Evolutionary conservation across 2,329 filamentous ascomycete genomes (phyloP), one percentile per base, ranked within the genome.

Genomic region (Fusarium hostae): DNA sequence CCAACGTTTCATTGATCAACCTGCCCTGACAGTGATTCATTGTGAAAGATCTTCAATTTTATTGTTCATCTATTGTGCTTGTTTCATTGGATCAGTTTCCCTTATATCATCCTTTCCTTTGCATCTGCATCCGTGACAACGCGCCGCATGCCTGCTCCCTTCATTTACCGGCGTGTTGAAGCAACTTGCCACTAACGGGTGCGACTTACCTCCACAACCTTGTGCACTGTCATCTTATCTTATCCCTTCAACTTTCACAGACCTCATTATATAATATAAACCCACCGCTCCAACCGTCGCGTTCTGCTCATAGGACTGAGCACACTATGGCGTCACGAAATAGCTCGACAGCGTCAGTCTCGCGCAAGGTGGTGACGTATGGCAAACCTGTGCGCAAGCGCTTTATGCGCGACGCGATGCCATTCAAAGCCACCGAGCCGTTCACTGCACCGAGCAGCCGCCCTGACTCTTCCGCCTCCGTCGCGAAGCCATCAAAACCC

Each of bases 341-440:
- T 22, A 69, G 71, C 37, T 48, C 77, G 40, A 50, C 75, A n/a
- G 65, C 75, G 40, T 68, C 75, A 28, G 44, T 66, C 44, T 66
- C 67, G 58, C 76, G 68, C 61, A 76, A 74, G 63, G 47, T 77
- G 24, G 59, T 75, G 61, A 78, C 77, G 9, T 78, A 78, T 57
- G 76, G 76, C 47, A 78, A 77, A 51, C 37, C 74, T 57, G 69
- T 75, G 63, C 76, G 76, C 66, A 78, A 72, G 54, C 64, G 59
- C 47, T 68, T 64, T 13, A 64, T 70, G 51, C 72, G 69, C 63
- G 68, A 70, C 47, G 52, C 73, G 43, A 68, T 76, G 35, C 69
- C 75, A 20, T 52, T 76, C n/a, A 71, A 69, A 58, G 54, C 75
- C 15, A 34, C 68, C n/a, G 75, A 75, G 54, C 48, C 64, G 3